Evolutionary conservation across 768 basidiomycete species (phyloP), one percentile per base, ranked within the genome.

Genomic region (Termitomyces bulborhizus): DNA sequence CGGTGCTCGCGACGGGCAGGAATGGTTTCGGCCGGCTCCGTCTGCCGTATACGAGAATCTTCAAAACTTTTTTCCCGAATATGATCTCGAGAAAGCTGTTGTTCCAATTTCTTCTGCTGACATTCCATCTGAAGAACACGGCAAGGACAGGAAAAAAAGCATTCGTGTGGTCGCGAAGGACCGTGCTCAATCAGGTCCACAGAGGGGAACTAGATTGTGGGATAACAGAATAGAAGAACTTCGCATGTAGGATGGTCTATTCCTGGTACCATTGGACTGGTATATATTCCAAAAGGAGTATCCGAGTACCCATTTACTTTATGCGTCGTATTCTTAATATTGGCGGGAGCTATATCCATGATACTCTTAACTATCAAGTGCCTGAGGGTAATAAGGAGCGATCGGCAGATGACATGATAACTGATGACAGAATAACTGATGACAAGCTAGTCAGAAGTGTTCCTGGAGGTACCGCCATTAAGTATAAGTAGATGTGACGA

Each of bases 21-120:
- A 58, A 65, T 82, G 80, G 60, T 66, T 62, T 62, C 84, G 90
- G 62, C 93, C 93, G 7, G 76, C 78, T 47, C 78, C 88, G 2
- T 88, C 90, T 63, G 84, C 86, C 55, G 86, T 97, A 34, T 86
- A 89, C 65, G 82, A 90, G 37, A 76, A 88, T 53, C 74, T 98
- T 15, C 84, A 92, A 55, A 80, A 81, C 39, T 96, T 86, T 71
- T 98, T 98, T 75, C 93, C 93, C 15, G 79, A 85, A 54, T 88
- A 92, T 66, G 85, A 96, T 64, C 80, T 97, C 49, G 93, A 97
- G 66, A 84, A 88, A 63, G 87, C 89, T 1, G 80, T 96, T 57
- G 82, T 89, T 51, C 82, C 88, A 54, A 74, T 79, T 29, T 71
- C 75, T 75, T 29, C 76, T 73, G 34, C 73, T 72, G 45, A 82